phyloP scores from a whole-genome alignment of 2,329 filamentous ascomycete species.

The Fusarium sp. region DNA sequence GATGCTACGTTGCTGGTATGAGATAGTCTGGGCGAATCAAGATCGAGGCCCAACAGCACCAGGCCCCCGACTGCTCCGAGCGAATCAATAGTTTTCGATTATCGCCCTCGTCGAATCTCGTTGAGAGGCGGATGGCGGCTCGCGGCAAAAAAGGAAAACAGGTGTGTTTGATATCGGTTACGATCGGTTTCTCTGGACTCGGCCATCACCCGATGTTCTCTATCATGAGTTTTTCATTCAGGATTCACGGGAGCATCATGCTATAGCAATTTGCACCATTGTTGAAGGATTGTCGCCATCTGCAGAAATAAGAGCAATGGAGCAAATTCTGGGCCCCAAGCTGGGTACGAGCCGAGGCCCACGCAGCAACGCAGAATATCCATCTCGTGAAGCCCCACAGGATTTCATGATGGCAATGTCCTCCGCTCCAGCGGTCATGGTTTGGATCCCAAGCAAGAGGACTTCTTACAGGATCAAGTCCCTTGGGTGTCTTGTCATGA shows the following conservation, averaged over 20 bases:
- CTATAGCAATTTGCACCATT: background rate
- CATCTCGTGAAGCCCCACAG: background rate
- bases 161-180: slow-evolving; percentile 20
- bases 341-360: slow-evolving; percentile 17
- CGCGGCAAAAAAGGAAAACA: slow-evolving; percentile 1
- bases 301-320: slow-evolving; percentile 3
- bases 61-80: slow-evolving; percentile 27
- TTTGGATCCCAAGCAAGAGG: slow-evolving; percentile 12
- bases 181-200: slow-evolving; percentile 24
- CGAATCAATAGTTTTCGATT: slow-evolving; percentile 26
- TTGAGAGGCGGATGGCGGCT: slow-evolving; percentile 4
- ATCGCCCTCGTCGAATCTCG: slow-evolving; percentile 7
- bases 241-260: slow-evolving; percentile 2
- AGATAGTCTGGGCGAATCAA: slow-evolving; percentile 27
- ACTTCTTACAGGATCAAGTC: slow-evolving; percentile 4
- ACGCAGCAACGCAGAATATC: background rate
- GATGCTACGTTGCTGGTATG: slow-evolving; percentile 39
- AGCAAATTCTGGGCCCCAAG: slow-evolving; percentile 27
- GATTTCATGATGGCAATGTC: slow-evolving; percentile 21
- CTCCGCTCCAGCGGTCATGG: slow-evolving; percentile 17
- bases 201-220: background rate
- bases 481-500: slow-evolving; percentile 15
- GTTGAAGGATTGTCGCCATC: background rate
- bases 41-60: slow-evolving; percentile 4
- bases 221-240: background rate